These are phyloP conservation scores for Arthrobotrys pseudoclavata DNA, from an alignment of 2,329 filamentous ascomycete species.

Conservation along the genomic window DNA sequence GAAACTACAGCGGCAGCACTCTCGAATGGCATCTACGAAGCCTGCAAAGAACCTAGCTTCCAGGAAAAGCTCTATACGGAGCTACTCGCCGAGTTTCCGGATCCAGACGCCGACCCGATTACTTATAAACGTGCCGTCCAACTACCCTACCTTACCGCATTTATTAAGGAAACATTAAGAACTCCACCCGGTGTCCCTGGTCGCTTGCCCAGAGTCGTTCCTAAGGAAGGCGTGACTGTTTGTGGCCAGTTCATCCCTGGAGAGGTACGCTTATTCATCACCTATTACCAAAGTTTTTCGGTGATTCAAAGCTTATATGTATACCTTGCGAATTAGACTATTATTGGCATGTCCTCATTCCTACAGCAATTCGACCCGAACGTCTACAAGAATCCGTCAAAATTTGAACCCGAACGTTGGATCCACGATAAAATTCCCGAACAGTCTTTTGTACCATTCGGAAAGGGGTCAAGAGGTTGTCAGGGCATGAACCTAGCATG, in stretches of 20 bases:
- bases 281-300: not conserved
- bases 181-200: conserved; percentile 65
- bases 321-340: conserved; percentile 58
- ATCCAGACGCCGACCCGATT: conserved; percentile 64
- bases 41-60: conserved; percentile 65
- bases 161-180: conserved; percentile 67
- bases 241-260: conserved; percentile 64
- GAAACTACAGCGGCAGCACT: conserved; percentile 68
- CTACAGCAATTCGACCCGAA: conserved; percentile 62
- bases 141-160: conserved; percentile 65
- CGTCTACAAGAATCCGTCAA: conserved; percentile 55
- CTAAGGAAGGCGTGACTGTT: conserved; percentile 64
- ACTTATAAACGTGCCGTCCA: conserved; percentile 65
- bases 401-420: conserved; percentile 46
- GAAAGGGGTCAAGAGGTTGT: conserved; percentile 64
- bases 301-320: not conserved
- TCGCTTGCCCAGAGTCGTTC: conserved; percentile 63
- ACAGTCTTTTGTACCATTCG: conserved; percentile 59
- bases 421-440: conserved; percentile 57
- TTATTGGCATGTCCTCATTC: conserved; percentile 64
- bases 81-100: conserved; percentile 66
- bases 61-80: conserved; percentile 66
- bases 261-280: conserved; percentile 62
- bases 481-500: conserved; percentile 65
- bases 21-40: conserved; percentile 67